phyloP scores from a whole-genome alignment of 495 filamentous ascomycete genomes.

The Aspergillus funiculosus region DNA sequence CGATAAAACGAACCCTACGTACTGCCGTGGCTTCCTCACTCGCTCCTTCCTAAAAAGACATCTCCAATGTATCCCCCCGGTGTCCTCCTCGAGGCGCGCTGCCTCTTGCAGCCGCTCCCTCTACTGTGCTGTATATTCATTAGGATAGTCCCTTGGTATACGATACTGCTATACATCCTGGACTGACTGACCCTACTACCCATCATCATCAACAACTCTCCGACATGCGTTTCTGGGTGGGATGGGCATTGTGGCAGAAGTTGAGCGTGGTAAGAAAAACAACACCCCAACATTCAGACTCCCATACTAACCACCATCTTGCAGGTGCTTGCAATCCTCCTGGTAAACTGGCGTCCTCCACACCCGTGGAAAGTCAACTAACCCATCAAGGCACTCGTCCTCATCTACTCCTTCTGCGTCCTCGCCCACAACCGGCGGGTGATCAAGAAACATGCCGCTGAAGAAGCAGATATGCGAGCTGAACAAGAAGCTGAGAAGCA shows the following conservation, averaged over 20 bases:
- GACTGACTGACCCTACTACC: too few relatives aligned
- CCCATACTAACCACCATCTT: constrained; percentile 12
- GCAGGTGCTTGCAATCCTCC: constrained; percentile 40
- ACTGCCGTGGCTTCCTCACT: too few relatives aligned
- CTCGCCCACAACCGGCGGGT: constrained; percentile 55
- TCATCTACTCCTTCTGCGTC: constrained; percentile 41
- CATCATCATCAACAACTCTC: too few relatives aligned
- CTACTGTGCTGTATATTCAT: too few relatives aligned
- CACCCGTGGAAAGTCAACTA: constrained; percentile 19
- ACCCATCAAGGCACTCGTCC: constrained; percentile 41
- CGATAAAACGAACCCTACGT: too few relatives aligned
- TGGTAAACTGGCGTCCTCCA: constrained; percentile 36
- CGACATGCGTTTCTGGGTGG: constrained; percentile 59
- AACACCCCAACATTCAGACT: not conserved
- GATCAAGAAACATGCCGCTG: constrained; percentile 57
- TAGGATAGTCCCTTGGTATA: too few relatives aligned
- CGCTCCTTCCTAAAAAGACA: too few relatives aligned
- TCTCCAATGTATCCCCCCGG: too few relatives aligned
- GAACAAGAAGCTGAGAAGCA: constrained; percentile 32
- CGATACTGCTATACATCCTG: too few relatives aligned
- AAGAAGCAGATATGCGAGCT: constrained; percentile 59
- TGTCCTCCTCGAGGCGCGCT: too few relatives aligned
- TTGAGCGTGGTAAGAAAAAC: constrained; percentile 70
- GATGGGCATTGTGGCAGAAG: constrained; percentile 86
- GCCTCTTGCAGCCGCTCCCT: too few relatives aligned